Evolutionary conservation across 2,329 filamentous ascomycete genomes (phyloP).

Genomic region (Colletotrichum sojae): DNA sequence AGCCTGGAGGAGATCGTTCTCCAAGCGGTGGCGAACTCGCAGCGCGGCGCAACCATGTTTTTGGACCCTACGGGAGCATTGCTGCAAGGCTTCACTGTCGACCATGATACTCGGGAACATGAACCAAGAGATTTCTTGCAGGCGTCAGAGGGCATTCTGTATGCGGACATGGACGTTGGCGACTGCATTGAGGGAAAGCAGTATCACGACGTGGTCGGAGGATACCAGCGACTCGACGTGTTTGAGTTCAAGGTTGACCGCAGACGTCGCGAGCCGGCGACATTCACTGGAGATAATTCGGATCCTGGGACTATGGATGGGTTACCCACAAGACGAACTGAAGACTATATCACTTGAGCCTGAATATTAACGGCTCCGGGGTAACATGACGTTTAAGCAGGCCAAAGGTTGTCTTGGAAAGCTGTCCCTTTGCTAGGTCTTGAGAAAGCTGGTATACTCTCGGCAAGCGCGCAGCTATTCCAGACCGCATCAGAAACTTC

Average conservation of each 20-base stretch:
- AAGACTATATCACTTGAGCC: too few relatives aligned
- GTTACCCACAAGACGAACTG: too few relatives aligned
- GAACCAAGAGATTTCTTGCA: conserved; percentile 56
- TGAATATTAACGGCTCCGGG: too few relatives aligned
- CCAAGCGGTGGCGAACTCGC: conserved; percentile 53
- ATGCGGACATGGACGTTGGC: conserved; percentile 64
- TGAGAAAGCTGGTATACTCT: too few relatives aligned
- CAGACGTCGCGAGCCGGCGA: conserved; percentile 52
- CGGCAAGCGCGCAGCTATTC: too few relatives aligned
- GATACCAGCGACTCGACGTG: conserved; percentile 68
- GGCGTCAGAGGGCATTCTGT: conserved; percentile 62
- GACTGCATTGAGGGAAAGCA: conserved; percentile 69
- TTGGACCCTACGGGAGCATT: conserved; percentile 64
- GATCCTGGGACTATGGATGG: too few relatives aligned
- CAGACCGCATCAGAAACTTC: too few relatives aligned
- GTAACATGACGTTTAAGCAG: too few relatives aligned
- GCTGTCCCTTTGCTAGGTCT: too few relatives aligned
- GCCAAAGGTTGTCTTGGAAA: too few relatives aligned
- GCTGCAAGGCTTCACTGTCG: conserved; percentile 54
- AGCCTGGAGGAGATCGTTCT: conserved; percentile 47
- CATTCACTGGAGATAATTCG: conserved; percentile 41
- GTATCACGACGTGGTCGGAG: conserved; percentile 69
- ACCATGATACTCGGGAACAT: conserved; percentile 42
- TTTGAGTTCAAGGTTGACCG: conserved; percentile 66
- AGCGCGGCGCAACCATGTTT: conserved; percentile 63